Base-by-base conservation (phyloP, 768 basidiomycete species). In the Xerocomellus amylosporus region DNA sequence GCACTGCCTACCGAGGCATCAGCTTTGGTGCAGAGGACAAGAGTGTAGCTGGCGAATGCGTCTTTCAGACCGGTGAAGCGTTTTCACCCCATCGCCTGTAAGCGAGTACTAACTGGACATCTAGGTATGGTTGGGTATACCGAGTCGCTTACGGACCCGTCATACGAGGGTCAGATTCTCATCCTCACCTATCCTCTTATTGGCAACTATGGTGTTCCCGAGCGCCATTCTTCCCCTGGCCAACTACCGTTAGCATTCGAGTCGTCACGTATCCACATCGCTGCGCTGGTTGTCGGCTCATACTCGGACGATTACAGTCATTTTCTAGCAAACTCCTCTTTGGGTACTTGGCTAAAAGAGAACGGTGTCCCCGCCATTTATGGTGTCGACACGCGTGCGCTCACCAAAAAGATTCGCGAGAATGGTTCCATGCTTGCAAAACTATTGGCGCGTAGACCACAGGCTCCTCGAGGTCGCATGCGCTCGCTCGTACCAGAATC, bases 51-150 rank as follows among this genome's bases (percentile, higher is more conserved):
- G 97, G 97, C 64, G 97, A 99, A 82, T 98, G 97, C 72, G 97
- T 99, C 67, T 99, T 99, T 76, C 96, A 98, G 77, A 99, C 97
- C 38, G 97, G 97, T 95, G 66, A 70, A 87, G 62, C 65, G 43
- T 58, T 48, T 53, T 58, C 47, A 55, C 22, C 20, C 54, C 26
- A 49, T 56, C 36, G 40, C 47, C 31, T 39, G 42, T 38, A 22
- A 51, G 49, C 48, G 46, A 42, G 47, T 53, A 60, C 60, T 54
- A 66, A 65, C 52, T 45, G 22, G 31, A 42, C 22, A 42, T 58
- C 49, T 66, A 99, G 97, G 97, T 52, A 98, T 99, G 96, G 94
- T 98, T 53, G 97, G 97, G 30, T 99, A 99, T 73, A 93, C 93
- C 36, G 97, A 98, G 67, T 98, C 96, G 19, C 77, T 98, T 62